Percentiles rank a stretch among this genome's conserved stretches.
Evolutionary conservation across 2,329 filamentous ascomycete genomes (phyloP).

Genomic region (Neospermospora avenae): DNA sequence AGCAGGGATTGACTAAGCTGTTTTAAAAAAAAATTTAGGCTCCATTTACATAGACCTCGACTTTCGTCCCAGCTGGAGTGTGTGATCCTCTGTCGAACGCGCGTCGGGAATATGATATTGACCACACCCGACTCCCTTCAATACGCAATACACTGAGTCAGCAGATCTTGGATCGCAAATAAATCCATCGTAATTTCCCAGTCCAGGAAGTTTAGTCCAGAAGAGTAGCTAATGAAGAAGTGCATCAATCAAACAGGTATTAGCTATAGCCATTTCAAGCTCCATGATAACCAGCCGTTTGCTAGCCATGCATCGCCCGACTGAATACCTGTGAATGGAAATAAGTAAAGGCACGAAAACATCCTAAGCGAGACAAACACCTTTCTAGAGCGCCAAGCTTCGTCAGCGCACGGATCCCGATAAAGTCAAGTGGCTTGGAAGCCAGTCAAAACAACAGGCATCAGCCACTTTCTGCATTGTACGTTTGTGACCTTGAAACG

Average conservation of each 20-base stretch:
- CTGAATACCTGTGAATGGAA: not conserved
- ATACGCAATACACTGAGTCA: not conserved
- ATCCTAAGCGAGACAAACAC: not conserved
- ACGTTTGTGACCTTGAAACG: not conserved
- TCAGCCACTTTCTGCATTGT: not conserved
- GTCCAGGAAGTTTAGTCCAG: too few relatives aligned
- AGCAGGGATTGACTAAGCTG: too few relatives aligned
- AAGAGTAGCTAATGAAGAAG: too few relatives aligned
- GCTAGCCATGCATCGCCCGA: not conserved
- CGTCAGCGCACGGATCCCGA: not conserved
- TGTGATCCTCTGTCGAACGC: too few relatives aligned
- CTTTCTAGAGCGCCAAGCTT: not conserved
- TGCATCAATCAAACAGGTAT: too few relatives aligned
- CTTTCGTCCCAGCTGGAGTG: too few relatives aligned
- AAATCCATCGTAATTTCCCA: not conserved
- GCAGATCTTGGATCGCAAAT: not conserved
- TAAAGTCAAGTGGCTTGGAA: not conserved
- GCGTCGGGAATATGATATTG: too few relatives aligned
- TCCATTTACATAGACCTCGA: too few relatives aligned
- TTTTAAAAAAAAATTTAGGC: too few relatives aligned
- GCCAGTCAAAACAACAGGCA: constrained; percentile 3
- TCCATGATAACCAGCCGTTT: too few relatives aligned
- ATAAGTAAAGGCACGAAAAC: not conserved
- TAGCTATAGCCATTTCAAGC: too few relatives aligned
- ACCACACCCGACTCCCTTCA: too few relatives aligned